Evolutionary conservation across 2,329 filamentous ascomycete species (phyloP), one percentile per base, ranked within the genome.

Genomic region (Paraphoma sp.): DNA sequence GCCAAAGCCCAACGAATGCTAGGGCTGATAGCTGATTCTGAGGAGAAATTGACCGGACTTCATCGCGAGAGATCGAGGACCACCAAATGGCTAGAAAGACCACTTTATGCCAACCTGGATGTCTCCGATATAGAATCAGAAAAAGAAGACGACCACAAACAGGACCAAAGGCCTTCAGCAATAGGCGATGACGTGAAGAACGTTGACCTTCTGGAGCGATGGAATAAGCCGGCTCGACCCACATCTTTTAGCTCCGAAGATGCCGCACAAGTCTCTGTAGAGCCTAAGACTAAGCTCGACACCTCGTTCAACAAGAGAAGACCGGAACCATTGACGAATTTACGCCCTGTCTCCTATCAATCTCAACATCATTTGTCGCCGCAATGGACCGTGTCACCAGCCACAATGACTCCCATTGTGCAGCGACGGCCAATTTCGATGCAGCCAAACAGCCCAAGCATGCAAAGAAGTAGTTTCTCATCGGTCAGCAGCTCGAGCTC

Each of bases 1-100:
- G 68, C 66, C 29, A 69, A 64, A 56, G 68, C 68, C 12, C 63
- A 70, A 47, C 68, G 62, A 51, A 69, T 70, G 63, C 57, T 70
- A 29, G 62, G 59, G 11, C 41, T 69, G 31, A 62, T 70, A 33
- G 61, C 66, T 31, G 67, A 67, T 31, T 62, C 64, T 33, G 65
- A 66, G 48, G 67, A 66, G 44, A 60, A 56, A 12, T 45, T 56
- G 16, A 57, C 48, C 45, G 51, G 41, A 42, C 48, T 70, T 16
- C 59, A 65, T 48, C 62, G 67, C 14, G 65, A 68, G 51, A 67
- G 61, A 31, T 70, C 67, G 3, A 48, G 63, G 36, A 70, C 67
- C 17, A 70, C 67, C 57, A 62, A 60, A 70, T 70, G 67, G 67
- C 45, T 70, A 28, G 67, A 70, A 57, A 62, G 63, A 16, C 67